A percentile compares a stretch with the other conserved stretches of the same genome.
Evolutionary conservation across 1,284 basidiomycete genomes (phyloP).

Genomic region (Austropuccinia psidii): DNA sequence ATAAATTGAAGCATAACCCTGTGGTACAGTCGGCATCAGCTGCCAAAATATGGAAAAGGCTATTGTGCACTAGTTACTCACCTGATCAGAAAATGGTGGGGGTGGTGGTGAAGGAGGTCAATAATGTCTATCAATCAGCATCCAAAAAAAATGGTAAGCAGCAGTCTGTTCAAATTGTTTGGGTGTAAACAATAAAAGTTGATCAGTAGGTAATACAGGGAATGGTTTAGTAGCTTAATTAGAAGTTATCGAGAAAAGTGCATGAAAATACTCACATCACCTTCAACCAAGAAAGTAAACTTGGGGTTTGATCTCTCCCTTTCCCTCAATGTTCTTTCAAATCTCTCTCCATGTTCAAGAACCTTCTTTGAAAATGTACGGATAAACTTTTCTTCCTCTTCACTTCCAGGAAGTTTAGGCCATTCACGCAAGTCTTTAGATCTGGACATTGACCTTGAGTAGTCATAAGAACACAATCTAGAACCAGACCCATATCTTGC

Average conservation of each 20-base stretch:
- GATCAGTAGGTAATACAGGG: background rate
- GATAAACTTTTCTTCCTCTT: constrained; percentile 62
- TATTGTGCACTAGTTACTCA: too few relatives aligned
- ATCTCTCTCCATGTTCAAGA: constrained; percentile 66
- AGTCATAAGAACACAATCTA: constrained; percentile 40
- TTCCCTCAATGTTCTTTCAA: constrained; percentile 66
- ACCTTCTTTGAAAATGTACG: constrained; percentile 75
- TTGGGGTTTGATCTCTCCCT: constrained; percentile 71
- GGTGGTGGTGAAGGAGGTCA: constrained; percentile 51
- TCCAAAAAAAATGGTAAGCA: constrained; percentile 69
- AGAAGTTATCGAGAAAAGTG: background rate
- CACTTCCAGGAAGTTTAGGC: constrained; percentile 61
- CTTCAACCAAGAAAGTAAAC: constrained; percentile 68
- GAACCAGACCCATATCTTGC: constrained; percentile 32
- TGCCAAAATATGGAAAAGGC: background rate
- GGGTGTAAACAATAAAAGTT: too few relatives aligned
- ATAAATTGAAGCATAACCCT: constrained; percentile 86
- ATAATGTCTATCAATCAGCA: constrained; percentile 61
- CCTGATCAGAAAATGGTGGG: constrained; percentile 77
- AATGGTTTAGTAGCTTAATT: constrained; percentile 12
- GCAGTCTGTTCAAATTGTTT: constrained; percentile 60
- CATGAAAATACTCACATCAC: constrained; percentile 54
- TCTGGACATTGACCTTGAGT: constrained; percentile 4
- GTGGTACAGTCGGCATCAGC: constrained; percentile 20
- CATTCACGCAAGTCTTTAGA: constrained; percentile 45